Conservation (phyloP, 805 yeast genomes). For the Kluyveromyces starmeri region DNA sequence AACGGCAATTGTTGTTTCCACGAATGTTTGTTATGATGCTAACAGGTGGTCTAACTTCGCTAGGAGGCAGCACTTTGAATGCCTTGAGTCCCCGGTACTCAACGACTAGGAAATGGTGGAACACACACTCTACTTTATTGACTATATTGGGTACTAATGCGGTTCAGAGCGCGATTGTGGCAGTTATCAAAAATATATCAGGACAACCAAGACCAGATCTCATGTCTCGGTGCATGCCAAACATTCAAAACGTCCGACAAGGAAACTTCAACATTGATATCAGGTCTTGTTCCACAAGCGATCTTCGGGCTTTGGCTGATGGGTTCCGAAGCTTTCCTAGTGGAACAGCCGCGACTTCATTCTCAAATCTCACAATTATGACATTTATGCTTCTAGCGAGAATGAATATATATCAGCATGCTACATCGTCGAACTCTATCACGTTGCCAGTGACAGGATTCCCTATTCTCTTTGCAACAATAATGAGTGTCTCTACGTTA, state of each 20-base stretch:
- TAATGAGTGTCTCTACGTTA: constrained; percentile 5
- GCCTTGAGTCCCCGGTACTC: constrained; percentile 4
- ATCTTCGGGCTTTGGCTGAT: constrained; percentile 2
- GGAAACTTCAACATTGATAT: constrained; percentile 4
- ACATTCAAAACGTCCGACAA: background rate
- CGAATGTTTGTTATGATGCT: constrained; percentile 1
- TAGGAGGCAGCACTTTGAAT: background rate
- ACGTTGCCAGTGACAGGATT: constrained; percentile 3
- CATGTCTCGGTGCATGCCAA: constrained; percentile 5
- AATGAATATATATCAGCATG: constrained; percentile 5
- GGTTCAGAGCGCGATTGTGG: constrained; percentile 5
- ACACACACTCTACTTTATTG: constrained; percentile 4
- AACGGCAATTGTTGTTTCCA: constrained; percentile 5
- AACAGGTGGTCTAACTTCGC: constrained; percentile 1
- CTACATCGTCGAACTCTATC: constrained; percentile 5
- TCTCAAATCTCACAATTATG: constrained; percentile 5
- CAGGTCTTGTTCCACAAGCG: constrained; percentile 2
- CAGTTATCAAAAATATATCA: constrained; percentile 4
- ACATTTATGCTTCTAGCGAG: constrained; percentile 4
- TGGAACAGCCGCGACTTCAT: constrained; percentile 8
- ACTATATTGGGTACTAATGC: constrained; percentile 7
- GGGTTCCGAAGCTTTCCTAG: constrained; percentile 8
- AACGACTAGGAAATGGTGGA: constrained; percentile 5
- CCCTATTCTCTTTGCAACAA: constrained; percentile 4
- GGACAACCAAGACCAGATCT: constrained; percentile 8